Conservation (phyloP, 192 early-diverging fungal species). For the Coemansia brasiliensis region DNA sequence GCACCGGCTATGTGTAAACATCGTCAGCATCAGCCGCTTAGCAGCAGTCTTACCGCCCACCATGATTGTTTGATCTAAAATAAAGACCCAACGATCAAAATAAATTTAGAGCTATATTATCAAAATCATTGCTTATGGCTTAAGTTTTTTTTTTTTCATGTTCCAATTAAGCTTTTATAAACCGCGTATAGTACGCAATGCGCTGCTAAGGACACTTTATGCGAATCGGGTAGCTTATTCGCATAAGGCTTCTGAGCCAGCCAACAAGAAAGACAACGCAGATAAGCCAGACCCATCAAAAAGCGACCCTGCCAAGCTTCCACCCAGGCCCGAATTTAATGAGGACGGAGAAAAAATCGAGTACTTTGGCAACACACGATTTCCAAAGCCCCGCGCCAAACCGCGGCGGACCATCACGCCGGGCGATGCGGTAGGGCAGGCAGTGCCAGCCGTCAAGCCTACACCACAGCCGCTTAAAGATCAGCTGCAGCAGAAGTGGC, state of each 20-base stretch:
- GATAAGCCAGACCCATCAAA: slow-evolving; percentile 6
- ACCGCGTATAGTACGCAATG: neutral
- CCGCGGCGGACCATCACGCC: slow-evolving; percentile 48
- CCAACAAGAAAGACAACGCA: neutral
- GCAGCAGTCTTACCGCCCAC: slow-evolving; percentile 10
- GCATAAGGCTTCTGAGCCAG: neutral
- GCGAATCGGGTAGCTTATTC: slow-evolving; percentile 5
- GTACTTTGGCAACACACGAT: slow-evolving; percentile 53
- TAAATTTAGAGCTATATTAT: neutral
- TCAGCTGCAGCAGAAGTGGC: slow-evolving; percentile 31
- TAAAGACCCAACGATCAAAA: neutral
- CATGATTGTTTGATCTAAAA: neutral
- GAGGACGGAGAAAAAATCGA: slow-evolving; percentile 35
- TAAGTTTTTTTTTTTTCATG: neutral
- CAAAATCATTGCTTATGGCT: slow-evolving; percentile 9
- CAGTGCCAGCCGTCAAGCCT: slow-evolving; percentile 23
- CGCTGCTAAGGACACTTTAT: neutral
- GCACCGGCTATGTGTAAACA: slow-evolving; percentile 53
- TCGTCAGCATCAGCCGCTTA: slow-evolving; percentile 39
- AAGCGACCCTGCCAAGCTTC: neutral
- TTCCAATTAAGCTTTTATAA: neutral
- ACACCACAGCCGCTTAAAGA: slow-evolving; percentile 17
- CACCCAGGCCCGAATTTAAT: neutral
- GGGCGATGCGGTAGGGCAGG: slow-evolving; percentile 49
- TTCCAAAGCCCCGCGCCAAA: slow-evolving; percentile 46